These are phyloP conservation scores for Vigna radiata DNA, from an alignment of 306 rosid genomes.

Conservation along the genomic window DNA sequence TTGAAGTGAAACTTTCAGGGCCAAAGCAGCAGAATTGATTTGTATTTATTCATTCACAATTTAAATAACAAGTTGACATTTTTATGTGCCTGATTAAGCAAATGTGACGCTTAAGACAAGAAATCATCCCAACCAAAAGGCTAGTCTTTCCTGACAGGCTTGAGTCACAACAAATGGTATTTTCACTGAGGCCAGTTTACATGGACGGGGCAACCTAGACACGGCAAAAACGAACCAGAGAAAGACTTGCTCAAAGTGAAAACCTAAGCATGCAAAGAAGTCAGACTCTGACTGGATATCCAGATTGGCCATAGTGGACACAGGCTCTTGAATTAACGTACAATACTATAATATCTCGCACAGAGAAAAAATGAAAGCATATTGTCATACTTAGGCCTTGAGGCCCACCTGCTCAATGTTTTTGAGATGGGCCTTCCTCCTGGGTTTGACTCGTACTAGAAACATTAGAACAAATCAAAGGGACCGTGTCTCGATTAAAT, in stretches of 20 bases:
- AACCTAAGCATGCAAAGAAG: conserved; percentile 10
- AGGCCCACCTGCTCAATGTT: conserved; percentile 6
- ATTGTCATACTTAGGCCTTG: background rate
- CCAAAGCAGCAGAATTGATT: background rate
- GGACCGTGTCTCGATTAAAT: conserved; percentile 1
- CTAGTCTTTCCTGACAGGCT: background rate
- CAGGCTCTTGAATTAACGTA: background rate
- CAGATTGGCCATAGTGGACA: conserved; percentile 5
- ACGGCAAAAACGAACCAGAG: background rate
- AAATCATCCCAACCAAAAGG: background rate
- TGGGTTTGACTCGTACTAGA: conserved; percentile 3
- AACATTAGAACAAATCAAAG: conserved; percentile 31
- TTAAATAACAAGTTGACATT: conserved; percentile 32
- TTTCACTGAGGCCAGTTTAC: conserved; percentile 8
- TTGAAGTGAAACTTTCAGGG: conserved; percentile 22
- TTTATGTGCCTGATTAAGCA: conserved; percentile 5
- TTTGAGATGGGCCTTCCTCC: conserved; percentile 7
- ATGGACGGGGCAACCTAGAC: conserved; percentile 3
- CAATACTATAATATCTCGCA: background rate
- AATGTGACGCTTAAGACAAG: conserved; percentile 15
- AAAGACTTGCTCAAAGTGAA: conserved; percentile 8
- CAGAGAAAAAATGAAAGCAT: conserved; percentile 19
- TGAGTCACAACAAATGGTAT: conserved; percentile 19
- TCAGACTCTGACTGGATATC: conserved; percentile 10
- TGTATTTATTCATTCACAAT: conserved; percentile 16